Evolutionary conservation across 345 rosid species (phyloP), one percentile per base, ranked within the genome.

Genomic region (Anastatica hierochuntica): DNA sequence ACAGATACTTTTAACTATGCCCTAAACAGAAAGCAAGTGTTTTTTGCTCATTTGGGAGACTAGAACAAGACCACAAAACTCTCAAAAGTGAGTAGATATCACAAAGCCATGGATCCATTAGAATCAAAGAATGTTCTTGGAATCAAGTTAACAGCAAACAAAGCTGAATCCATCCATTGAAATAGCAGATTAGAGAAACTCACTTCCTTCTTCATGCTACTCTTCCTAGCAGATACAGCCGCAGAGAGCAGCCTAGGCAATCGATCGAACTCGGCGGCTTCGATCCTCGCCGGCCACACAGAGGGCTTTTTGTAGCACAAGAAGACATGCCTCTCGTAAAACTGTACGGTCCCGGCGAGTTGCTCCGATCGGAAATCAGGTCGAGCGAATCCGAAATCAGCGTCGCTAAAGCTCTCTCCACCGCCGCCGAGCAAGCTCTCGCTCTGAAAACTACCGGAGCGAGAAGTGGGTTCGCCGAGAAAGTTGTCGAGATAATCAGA

Each of bases 221-320:
- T 48, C 74, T 80, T 87, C 57, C 80, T 70, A 15, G 90, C 80
- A 46, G 61, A 47, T 14, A 87, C 79, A 23, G 96, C 85, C 11
- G 96, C 96, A 53, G 90, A 79, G 42, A 90, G 82, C 62, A 87
- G 41, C 85, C 98, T 75, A 49, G 96, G 98, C 73, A 87, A 75
- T n/a, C 98, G 95, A 79, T 92, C 98, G 55, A 92, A 92, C 86
- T 92, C 98, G 11, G 98, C 88, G 10, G 98, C 96, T 69, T 88
- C 96, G 57, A 92, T 83, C 71, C 98, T 83, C 0, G 88, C 79
- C 0, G 96, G 95, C 98, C 96, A 92, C 20, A 83, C 98, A 27
- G 84, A 76, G 1, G 96, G 98, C 68, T 80, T 85, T 74, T 92
- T 92, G 73, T 92, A 92, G 62, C 98, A 92, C 44, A 92, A 58